phyloP scores from a whole-genome alignment of 106 monocot species.

The Dendrobium huoshanense region DNA sequence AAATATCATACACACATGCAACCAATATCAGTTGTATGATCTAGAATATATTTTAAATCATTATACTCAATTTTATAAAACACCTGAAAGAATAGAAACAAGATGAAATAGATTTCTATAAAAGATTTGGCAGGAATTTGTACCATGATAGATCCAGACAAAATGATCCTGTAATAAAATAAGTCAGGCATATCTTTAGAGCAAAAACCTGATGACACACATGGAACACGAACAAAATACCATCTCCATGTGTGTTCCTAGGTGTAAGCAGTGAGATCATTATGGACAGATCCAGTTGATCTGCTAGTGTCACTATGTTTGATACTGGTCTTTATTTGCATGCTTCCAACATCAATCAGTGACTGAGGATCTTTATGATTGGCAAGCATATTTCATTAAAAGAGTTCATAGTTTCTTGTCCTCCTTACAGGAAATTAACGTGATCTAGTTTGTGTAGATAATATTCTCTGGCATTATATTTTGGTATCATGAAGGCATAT shows the following conservation, averaged over 20 bases:
- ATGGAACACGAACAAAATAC: too few species aligned
- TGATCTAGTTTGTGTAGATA: background rate
- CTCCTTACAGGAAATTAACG: background rate
- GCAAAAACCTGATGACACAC: too few species aligned
- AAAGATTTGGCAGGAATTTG: too few species aligned
- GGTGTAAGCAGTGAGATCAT: background rate
- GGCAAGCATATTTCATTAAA: background rate
- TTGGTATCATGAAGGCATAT: background rate
- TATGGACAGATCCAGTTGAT: background rate
- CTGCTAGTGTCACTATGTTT: background rate
- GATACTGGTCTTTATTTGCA: background rate
- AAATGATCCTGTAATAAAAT: too few species aligned
- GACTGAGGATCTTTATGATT: background rate
- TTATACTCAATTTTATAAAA: background rate
- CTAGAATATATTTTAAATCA: too few species aligned
- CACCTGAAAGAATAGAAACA: too few species aligned
- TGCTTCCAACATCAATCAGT: background rate
- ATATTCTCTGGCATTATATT: background rate
- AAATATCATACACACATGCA: too few species aligned
- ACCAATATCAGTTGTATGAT: too few species aligned
- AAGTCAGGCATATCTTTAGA: too few species aligned
- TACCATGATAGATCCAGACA: too few species aligned
- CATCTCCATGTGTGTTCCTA: too few species aligned
- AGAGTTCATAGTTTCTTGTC: background rate
- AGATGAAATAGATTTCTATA: too few species aligned